Evolutionary conservation across 192 early-diverging fungal species (phyloP).

Genomic region (Coemansia sp.): DNA sequence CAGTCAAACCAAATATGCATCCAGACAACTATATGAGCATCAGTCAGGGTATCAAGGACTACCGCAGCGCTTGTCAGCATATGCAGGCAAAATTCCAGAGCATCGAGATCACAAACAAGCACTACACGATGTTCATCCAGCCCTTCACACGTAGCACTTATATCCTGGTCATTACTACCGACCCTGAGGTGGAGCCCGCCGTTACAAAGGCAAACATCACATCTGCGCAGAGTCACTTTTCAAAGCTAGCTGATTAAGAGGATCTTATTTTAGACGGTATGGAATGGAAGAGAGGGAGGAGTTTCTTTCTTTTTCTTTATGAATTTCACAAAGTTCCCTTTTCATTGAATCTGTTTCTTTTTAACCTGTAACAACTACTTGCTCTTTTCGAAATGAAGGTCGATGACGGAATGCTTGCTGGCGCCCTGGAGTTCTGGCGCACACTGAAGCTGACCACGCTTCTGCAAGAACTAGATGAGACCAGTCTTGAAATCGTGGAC

Average conservation of each 20-base stretch:
- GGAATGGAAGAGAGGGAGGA: background rate
- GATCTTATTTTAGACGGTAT: background rate
- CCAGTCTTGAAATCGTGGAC: conserved; percentile 67
- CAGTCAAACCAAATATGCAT: background rate
- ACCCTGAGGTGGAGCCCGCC: conserved; percentile 51
- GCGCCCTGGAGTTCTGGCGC: conserved; percentile 50
- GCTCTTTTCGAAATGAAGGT: conserved; percentile 1
- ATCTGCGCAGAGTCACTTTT: conserved; percentile 39
- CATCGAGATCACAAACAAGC: conserved; percentile 80
- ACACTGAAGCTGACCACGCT: conserved; percentile 65
- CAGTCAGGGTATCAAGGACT: conserved; percentile 48
- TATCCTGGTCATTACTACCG: conserved; percentile 48
- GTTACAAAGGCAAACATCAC: conserved; percentile 53
- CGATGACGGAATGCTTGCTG: conserved; percentile 30
- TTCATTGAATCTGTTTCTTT: background rate
- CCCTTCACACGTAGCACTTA: conserved; percentile 57
- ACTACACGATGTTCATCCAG: conserved; percentile 53
- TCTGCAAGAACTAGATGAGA: conserved; percentile 44
- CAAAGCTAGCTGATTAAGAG: conserved; percentile 21
- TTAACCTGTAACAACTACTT: background rate
- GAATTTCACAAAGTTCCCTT: background rate
- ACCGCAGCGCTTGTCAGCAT: conserved; percentile 27
- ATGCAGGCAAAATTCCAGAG: conserved; percentile 80
- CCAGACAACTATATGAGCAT: conserved; percentile 33
- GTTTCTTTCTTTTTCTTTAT: background rate